Conservation (phyloP, 345 rosid genomes). For the Hevea brasiliensis region DNA sequence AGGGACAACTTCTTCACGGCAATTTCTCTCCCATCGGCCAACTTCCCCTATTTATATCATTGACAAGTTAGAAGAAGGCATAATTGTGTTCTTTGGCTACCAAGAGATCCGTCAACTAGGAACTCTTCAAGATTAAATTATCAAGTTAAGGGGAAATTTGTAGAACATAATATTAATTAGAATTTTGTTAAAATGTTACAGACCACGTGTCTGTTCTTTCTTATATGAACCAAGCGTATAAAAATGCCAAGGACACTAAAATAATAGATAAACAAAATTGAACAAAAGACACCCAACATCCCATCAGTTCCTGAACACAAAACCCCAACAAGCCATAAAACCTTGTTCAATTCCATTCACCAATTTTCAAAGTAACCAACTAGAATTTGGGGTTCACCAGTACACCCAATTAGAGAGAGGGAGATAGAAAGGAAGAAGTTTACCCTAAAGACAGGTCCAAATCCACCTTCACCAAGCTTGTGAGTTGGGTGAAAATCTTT, state of each 20-base stretch:
- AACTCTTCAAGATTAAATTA: neutral
- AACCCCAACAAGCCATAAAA: neutral
- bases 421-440: neutral
- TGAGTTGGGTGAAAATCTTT: conserved; percentile 63
- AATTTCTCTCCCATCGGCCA: conserved; percentile 83
- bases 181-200: neutral
- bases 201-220: neutral
- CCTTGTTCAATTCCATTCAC: neutral
- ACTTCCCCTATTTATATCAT: conserved; percentile 58
- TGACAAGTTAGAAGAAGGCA: conserved; percentile 5
- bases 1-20: conserved; percentile 92
- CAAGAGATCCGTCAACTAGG: neutral
- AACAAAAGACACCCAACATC: neutral
- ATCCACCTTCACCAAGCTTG: conserved; percentile 97
- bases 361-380: conserved; percentile 9
- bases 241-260: neutral
- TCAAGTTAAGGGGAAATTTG: conserved; percentile 3
- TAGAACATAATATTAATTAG: neutral
- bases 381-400: neutral
- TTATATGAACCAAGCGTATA: neutral
- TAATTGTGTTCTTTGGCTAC: conserved; percentile 8
- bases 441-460: conserved; percentile 93
- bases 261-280: neutral
- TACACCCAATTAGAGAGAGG: neutral
- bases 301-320: conserved; percentile 8